Evolutionary conservation across 2,329 filamentous ascomycete species (phyloP).

Genomic region (Penicillium verrucosum): DNA sequence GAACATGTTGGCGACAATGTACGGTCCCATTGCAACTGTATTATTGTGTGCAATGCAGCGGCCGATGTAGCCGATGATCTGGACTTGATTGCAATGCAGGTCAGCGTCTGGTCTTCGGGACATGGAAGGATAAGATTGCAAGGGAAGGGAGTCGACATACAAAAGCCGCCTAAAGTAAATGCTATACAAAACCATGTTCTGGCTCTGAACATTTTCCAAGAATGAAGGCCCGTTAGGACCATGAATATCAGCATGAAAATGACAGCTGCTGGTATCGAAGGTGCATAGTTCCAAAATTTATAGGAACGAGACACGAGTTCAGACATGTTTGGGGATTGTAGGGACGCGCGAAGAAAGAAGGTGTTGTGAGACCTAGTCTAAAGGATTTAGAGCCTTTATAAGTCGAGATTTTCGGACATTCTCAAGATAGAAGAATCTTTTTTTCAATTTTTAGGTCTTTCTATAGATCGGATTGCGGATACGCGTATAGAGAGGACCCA

Average conservation of each 20-base stretch:
- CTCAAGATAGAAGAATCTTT: neutral
- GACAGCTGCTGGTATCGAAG: constrained; percentile 12
- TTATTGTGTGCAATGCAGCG: constrained; percentile 23
- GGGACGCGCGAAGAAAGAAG: neutral
- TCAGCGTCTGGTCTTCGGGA: neutral
- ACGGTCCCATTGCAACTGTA: constrained; percentile 25
- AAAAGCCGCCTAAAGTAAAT: constrained; percentile 13
- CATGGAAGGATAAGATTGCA: neutral
- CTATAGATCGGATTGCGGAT: neutral
- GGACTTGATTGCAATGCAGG: constrained; percentile 25
- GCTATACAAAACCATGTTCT: constrained; percentile 15
- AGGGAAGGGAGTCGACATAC: constrained; percentile 4
- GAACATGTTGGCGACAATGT: constrained; percentile 45
- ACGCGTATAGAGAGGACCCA: constrained; percentile 1
- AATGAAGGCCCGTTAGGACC: constrained; percentile 8
- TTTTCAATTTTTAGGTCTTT: neutral
- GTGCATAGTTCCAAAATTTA: constrained; percentile 13
- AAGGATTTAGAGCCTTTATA: neutral
- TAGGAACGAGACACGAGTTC: constrained; percentile 6
- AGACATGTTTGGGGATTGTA: neutral
- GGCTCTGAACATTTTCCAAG: constrained; percentile 10
- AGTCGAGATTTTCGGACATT: neutral
- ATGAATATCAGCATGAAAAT: constrained; percentile 16
- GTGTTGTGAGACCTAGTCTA: neutral
- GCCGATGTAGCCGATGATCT: constrained; percentile 32